These are phyloP conservation scores for Exophiala calicioides DNA, from an alignment of 2,329 filamentous ascomycete genomes.

Conservation along the genomic window DNA sequence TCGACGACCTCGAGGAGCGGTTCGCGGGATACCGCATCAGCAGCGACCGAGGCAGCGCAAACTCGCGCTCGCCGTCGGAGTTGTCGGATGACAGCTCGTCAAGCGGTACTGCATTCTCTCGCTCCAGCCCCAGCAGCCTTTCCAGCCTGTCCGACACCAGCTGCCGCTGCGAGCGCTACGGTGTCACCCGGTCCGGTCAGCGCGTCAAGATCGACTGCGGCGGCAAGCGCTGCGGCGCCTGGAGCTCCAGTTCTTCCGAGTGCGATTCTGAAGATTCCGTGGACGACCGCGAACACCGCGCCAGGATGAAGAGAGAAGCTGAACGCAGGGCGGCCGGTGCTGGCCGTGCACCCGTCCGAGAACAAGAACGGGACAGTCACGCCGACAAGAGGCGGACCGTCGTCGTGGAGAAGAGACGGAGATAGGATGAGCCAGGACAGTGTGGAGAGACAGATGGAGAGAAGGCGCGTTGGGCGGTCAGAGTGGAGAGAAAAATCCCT, in stretches of 20 bases:
- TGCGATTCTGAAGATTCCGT: slow-evolving; percentile 26
- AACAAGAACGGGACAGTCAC: slow-evolving; percentile 1
- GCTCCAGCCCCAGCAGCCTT: slow-evolving; percentile 52
- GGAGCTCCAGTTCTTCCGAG: slow-evolving; percentile 27
- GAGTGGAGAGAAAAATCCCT: slow-evolving; percentile 5
- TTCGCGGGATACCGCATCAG: slow-evolving; percentile 71
- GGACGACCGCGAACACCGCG: slow-evolving; percentile 25
- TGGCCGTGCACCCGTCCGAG: neutral
- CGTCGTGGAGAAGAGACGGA: slow-evolving; percentile 22
- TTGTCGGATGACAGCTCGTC: slow-evolving; percentile 59
- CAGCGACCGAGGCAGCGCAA: slow-evolving; percentile 68
- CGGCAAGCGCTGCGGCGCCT: slow-evolving; percentile 81
- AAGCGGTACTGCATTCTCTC: slow-evolving; percentile 48
- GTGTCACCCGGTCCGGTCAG: slow-evolving; percentile 89
- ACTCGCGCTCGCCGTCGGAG: slow-evolving; percentile 74
- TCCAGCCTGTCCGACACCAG: slow-evolving; percentile 68
- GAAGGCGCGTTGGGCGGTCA: slow-evolving; percentile 6
- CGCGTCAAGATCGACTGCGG: slow-evolving; percentile 96
- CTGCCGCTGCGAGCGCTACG: slow-evolving; percentile 95
- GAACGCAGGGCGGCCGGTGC: slow-evolving; percentile 12
- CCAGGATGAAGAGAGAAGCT: slow-evolving; percentile 18
- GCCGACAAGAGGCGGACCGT: slow-evolving; percentile 16
- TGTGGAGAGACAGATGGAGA: neutral
- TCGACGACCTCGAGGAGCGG: slow-evolving; percentile 76
- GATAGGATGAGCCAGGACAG: slow-evolving; percentile 4